Evolutionary conservation across 1,284 basidiomycete genomes (phyloP).

Genomic region (Rhodofomes roseus): DNA sequence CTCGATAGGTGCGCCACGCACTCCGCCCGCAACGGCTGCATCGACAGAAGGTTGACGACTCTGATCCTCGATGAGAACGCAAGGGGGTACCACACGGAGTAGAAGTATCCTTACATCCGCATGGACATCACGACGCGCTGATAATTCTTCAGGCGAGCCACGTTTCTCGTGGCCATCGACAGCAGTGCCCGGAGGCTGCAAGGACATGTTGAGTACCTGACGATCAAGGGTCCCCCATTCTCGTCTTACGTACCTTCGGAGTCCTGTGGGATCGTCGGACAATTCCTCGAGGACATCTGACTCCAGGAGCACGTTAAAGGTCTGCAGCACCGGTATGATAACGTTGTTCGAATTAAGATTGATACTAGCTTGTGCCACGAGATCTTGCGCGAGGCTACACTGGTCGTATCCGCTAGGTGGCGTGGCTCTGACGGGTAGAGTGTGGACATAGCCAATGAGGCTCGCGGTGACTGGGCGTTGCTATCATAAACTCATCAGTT

Average conservation of each 20-base stretch:
- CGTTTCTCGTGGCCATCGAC: constrained; percentile 53
- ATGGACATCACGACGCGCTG: constrained; percentile 75
- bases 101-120: constrained; percentile 62
- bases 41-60: constrained; percentile 56
- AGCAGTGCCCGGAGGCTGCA: constrained; percentile 43
- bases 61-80: constrained; percentile 33
- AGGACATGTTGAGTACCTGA: constrained; percentile 2
- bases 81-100: background rate
- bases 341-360: constrained; percentile 63
- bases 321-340: constrained; percentile 77
- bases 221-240: background rate
- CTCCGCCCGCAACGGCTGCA: constrained; percentile 41
- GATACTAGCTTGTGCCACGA: constrained; percentile 48
- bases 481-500: constrained; percentile 35
- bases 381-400: constrained; percentile 47
- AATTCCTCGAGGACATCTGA: constrained; percentile 52
- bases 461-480: constrained; percentile 65
- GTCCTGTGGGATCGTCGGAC: constrained; percentile 40
- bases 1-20: constrained; percentile 46
- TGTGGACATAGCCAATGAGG: constrained; percentile 53
- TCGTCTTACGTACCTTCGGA: constrained; percentile 41
- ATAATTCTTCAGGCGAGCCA: constrained; percentile 70
- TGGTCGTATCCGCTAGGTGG: constrained; percentile 39
- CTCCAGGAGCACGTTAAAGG: constrained; percentile 69
- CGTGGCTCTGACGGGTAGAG: constrained; percentile 40